Percentiles rank a stretch among this genome's conserved stretches.
phyloP scores from a whole-genome alignment of 1,139 yeast species.

The Pneumocystis jirovecii region DNA sequence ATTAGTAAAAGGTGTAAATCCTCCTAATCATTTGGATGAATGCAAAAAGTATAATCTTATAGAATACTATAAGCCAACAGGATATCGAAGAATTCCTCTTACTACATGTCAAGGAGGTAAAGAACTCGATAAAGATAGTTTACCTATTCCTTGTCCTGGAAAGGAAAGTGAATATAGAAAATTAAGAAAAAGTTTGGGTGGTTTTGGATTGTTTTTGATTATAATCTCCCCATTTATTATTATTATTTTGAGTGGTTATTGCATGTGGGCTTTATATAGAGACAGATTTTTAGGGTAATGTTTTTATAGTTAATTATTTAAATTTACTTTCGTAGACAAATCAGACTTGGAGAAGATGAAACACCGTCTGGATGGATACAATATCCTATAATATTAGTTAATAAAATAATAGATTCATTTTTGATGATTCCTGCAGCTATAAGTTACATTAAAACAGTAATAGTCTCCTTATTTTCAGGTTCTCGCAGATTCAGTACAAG shows the following conservation, averaged over 20 bases:
- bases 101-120: conserved; percentile 65
- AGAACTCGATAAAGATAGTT: conserved; percentile 48
- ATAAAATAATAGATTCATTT: conserved; percentile 23
- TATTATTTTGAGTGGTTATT: conserved; percentile 36
- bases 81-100: conserved; percentile 59
- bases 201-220: conserved; percentile 34
- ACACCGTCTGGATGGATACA: conserved; percentile 3
- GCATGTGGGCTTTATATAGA: conserved; percentile 55
- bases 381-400: conserved; percentile 21
- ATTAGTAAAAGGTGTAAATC: conserved; percentile 53
- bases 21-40: conserved; percentile 44
- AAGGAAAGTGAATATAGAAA: conserved; percentile 50
- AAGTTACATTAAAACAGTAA: conserved; percentile 6
- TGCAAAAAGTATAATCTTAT: conserved; percentile 43
- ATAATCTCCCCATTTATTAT: conserved; percentile 44
- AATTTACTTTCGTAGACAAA: conserved; percentile 15
- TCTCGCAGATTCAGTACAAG: conserved; percentile 13
- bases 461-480: conserved; percentile 11
- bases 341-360: conserved; percentile 4
- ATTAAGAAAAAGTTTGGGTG: conserved; percentile 43
- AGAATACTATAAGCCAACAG: conserved; percentile 67
- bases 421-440: conserved; percentile 20
- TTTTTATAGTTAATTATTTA: conserved; percentile 15
- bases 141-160: conserved; percentile 70
- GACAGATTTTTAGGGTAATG: conserved; percentile 46